These are phyloP conservation scores for Incumbomyces lentus DNA, from an alignment of 2,329 filamentous ascomycete species.

Conservation along the genomic window DNA sequence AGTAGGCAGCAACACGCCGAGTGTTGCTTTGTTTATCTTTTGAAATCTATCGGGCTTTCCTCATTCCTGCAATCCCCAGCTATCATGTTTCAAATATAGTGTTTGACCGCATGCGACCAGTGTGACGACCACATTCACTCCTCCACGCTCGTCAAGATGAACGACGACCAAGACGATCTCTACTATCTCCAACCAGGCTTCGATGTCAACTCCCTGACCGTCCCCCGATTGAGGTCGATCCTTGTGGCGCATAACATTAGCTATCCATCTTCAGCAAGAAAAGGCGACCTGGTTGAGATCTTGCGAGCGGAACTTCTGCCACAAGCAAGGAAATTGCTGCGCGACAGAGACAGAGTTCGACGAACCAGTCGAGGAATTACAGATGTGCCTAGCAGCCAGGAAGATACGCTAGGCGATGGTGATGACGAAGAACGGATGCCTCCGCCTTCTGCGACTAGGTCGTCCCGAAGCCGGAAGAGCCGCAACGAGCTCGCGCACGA, in stretches of 20 bases:
- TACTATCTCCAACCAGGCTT: slow-evolving; percentile 83
- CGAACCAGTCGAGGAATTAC: slow-evolving; percentile 79
- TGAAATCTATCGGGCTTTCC: no score
- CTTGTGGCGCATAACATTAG: slow-evolving; percentile 77
- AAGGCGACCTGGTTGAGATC: slow-evolving; percentile 73
- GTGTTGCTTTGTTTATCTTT: no score
- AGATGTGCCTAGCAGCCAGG: slow-evolving; percentile 55
- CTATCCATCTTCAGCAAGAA: slow-evolving; percentile 86
- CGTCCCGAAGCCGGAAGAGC: slow-evolving; percentile 35
- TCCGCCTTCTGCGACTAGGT: slow-evolving; percentile 40
- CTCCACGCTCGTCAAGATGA: no score
- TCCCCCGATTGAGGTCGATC: slow-evolving; percentile 81
- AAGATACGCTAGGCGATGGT: slow-evolving; percentile 50
- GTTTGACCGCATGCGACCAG: no score
- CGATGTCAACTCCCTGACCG: slow-evolving; percentile 70
- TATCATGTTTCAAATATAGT: no score
- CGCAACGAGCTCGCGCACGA: slow-evolving; percentile 28
- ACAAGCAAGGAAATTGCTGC: slow-evolving; percentile 65
- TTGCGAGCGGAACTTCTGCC: slow-evolving; percentile 71
- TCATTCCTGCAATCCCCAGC: no score
- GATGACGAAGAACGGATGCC: slow-evolving; percentile 40
- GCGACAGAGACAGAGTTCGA: slow-evolving; percentile 65
- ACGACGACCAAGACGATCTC: slow-evolving; percentile 45
- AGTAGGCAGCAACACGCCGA: no score
- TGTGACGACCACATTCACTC: no score